Base-by-base conservation (phyloP, 106 monocot genomes). In the Narthecium ossifragum region DNA sequence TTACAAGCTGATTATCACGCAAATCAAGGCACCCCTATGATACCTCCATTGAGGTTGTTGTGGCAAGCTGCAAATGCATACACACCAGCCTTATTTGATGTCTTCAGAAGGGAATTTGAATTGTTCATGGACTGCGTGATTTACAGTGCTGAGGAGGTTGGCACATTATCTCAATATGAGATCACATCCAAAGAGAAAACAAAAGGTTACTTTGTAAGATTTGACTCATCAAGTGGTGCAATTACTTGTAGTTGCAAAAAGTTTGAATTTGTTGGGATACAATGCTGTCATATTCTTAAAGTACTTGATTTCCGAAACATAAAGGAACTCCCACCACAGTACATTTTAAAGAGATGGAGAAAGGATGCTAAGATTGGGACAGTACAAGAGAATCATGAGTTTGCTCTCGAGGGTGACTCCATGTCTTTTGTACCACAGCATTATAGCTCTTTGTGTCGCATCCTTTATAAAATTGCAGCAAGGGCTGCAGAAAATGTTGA, bases 261-360 rank as follows among this genome's bases (percentile, higher is more conserved):
- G 55, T 82, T 79, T 73, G 72, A 79, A 52, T 59, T 6, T 66
- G 39, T 55, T 22, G 87, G 87, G 26, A 70, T 87, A 25, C 70
- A 74, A 26, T 87, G 87, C 60, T 83, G 87, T 47, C 87, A 87
- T 82, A 62, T 79, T 31, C 34, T 87, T 23, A 87, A 83, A 59
- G 78, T 83, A 59, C 62, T 79, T 49, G 82, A 87, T 40, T 66
- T 69, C 14, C 75, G 72, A 70, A 75, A 73, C 53, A 72, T 87
- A 8, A 82, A 87, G 67, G 87, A 87, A 29, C 67, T 87, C 50
- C 72, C 78, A 47, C 69, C 51, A 26, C 74, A 75, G 17, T 86
- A 58, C 68, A 62, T 86, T 33, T 64, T 78, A 31, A 78, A 74
- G 45, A 74, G 86, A 26, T 86, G 86, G 86, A 82, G 75, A 61